Percentiles rank a stretch among this genome's conserved stretches.
Evolutionary conservation across 2,329 filamentous ascomycete species (phyloP).

Genomic region (Sclerotiophoma versabilis): DNA sequence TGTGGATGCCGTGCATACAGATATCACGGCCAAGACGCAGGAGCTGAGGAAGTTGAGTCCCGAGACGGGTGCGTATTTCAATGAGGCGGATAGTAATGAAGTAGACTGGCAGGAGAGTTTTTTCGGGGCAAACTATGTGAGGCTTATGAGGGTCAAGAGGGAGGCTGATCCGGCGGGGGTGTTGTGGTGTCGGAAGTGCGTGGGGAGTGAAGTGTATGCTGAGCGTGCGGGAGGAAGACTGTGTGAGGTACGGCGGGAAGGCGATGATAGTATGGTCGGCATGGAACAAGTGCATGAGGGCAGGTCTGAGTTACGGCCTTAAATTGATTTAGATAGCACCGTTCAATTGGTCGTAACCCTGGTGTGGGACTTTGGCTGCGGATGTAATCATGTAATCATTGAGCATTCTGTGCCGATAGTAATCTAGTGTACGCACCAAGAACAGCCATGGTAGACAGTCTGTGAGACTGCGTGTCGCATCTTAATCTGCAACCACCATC

Average conservation of each 20-base stretch:
- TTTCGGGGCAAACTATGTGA: conserved; percentile 29
- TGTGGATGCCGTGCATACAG: conserved; percentile 25
- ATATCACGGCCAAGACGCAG: conserved; percentile 28
- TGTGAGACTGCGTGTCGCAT: no score
- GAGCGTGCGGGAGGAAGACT: conserved; percentile 27
- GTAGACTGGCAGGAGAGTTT: conserved; percentile 37
- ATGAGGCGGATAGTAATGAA: conserved; percentile 36
- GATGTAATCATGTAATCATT: not conserved
- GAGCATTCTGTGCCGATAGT: not conserved
- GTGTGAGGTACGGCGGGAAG: conserved; percentile 10
- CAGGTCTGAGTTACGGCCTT: not conserved
- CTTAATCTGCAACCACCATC: no score
- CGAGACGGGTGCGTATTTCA: conserved; percentile 39
- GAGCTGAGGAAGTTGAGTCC: conserved; percentile 26
- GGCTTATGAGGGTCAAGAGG: conserved; percentile 27
- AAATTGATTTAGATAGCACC: not conserved
- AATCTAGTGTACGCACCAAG: not conserved
- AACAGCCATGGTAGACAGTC: no score
- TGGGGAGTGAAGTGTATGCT: conserved; percentile 35
- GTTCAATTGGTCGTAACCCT: no score
- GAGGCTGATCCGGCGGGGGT: conserved; percentile 30
- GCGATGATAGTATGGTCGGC: not conserved
- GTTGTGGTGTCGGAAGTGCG: conserved; percentile 36
- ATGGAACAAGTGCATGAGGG: not conserved
- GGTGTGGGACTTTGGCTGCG: no score